phyloP scores from a whole-genome alignment of 495 filamentous ascomycete species.

The Aspergillus affinis region DNA sequence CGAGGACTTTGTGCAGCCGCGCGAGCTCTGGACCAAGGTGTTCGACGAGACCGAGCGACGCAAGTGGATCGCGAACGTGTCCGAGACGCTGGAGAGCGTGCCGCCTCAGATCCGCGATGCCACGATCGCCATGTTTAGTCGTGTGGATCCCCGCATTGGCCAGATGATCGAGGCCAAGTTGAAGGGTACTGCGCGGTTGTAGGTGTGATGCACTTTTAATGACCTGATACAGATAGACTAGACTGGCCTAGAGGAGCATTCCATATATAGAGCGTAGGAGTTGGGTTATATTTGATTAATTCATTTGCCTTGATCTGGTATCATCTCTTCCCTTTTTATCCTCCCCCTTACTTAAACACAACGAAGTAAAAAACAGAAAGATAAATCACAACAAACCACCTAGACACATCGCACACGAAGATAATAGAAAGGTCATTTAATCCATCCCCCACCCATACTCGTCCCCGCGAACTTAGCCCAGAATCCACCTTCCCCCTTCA shows the following conservation, averaged over 20 bases:
- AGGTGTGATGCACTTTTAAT: not conserved
- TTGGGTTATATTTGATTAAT: not conserved
- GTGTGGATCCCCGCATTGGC: conserved; percentile 34
- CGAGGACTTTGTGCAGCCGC: conserved; percentile 33
- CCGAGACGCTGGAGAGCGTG: conserved; percentile 24
- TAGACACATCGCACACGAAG: not conserved
- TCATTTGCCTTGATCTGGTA: not conserved
- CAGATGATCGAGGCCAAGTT: conserved; percentile 24
- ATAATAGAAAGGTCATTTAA: conserved; percentile 14
- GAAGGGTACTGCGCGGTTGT: not conserved
- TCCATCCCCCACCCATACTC: conserved; percentile 20
- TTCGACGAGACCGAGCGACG: conserved; percentile 30
- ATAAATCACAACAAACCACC: not conserved
- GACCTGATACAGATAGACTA: not conserved
- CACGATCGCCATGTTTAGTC: conserved; percentile 28
- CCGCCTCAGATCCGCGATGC: conserved; percentile 21
- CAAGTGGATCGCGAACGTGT: conserved; percentile 25
- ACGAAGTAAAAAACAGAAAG: no score
- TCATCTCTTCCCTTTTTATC: not conserved
- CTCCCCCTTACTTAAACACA: no score
- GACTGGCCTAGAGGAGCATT: not conserved
- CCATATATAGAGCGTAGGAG: not conserved
- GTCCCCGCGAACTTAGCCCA: conserved; percentile 23
- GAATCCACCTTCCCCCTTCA: conserved; percentile 20
- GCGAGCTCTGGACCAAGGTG: conserved; percentile 31